These are phyloP conservation scores for Pseudogymnoascus sp. DNA, from an alignment of 2,329 filamentous ascomycete species.

Conservation along the genomic window DNA sequence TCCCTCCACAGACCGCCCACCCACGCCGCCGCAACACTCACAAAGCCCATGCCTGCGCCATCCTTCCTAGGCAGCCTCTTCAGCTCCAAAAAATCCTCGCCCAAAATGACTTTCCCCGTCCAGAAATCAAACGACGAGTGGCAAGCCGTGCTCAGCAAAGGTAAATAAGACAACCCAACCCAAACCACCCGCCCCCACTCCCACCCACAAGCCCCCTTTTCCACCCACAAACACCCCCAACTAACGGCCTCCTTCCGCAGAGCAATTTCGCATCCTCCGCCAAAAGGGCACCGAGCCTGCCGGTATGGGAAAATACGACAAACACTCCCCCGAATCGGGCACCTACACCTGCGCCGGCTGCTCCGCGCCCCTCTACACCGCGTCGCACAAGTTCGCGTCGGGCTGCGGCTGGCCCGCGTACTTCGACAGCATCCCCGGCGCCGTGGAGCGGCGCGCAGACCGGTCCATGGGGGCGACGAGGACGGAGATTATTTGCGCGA, in stretches of 20 bases:
- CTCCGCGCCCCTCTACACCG: conserved; percentile 80
- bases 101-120: conserved; percentile 67
- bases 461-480: conserved; percentile 69
- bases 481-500: conserved; percentile 89
- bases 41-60: conserved; percentile 65
- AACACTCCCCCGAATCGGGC: conserved; percentile 67
- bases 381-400: conserved; percentile 89
- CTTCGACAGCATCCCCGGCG: conserved; percentile 88
- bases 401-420: conserved; percentile 98
- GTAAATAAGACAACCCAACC: conserved; percentile 31
- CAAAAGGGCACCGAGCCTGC: conserved; percentile 85
- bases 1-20: conserved; percentile 24
- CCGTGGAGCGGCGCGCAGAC: conserved; percentile 76
- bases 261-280: conserved; percentile 91
- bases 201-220: neutral
- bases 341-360: conserved; percentile 86
- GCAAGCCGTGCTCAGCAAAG: conserved; percentile 71
- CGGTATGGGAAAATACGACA: conserved; percentile 75
- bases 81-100: conserved; percentile 42
- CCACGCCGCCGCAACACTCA: conserved; percentile 30
- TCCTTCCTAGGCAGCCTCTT: conserved; percentile 75
- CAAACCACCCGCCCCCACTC: neutral
- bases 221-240: neutral
- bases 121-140: conserved; percentile 77
- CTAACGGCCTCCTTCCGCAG: conserved; percentile 37